Percentiles rank a stretch among this genome's conserved stretches.
Conservation (phyloP, 805 yeast genomes). For the Metschnikowia peoriensis region DNA sequence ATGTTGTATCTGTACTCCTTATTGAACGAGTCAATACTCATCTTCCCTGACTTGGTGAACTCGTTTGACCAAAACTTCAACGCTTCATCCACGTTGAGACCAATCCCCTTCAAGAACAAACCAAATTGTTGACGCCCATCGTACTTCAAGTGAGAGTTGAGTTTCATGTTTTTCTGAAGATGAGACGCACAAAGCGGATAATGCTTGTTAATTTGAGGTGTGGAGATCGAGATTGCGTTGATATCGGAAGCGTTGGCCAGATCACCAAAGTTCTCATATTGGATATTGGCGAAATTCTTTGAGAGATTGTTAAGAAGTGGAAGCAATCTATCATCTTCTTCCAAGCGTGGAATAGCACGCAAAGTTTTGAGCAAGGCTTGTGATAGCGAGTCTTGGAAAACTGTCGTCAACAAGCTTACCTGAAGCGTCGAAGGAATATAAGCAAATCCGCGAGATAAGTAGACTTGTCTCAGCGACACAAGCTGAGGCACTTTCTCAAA, state of each 20-base stretch:
- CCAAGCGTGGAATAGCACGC: slow-evolving; percentile 76
- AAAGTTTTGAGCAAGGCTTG: slow-evolving; percentile 63
- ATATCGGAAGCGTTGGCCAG: slow-evolving; percentile 42
- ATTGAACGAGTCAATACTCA: slow-evolving; percentile 71
- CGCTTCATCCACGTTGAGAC: slow-evolving; percentile 84
- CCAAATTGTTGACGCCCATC: slow-evolving; percentile 84
- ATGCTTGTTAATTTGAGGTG: slow-evolving; percentile 53
- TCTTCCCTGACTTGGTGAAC: slow-evolving; percentile 53
- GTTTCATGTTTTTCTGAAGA: slow-evolving; percentile 58
- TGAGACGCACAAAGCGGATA: slow-evolving; percentile 81
- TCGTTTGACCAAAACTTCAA: slow-evolving; percentile 77
- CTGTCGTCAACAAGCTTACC: slow-evolving; percentile 63
- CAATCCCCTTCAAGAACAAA: slow-evolving; percentile 84
- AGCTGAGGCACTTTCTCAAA: slow-evolving; percentile 82
- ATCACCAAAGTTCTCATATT: slow-evolving; percentile 54
- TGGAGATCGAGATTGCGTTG: slow-evolving; percentile 58
- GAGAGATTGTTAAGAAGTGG: slow-evolving; percentile 82
- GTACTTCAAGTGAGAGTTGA: slow-evolving; percentile 73
- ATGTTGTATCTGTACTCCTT: slow-evolving; percentile 88
- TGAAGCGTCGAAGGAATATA: slow-evolving; percentile 84
- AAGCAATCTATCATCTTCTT: slow-evolving; percentile 85
- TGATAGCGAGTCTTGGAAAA: slow-evolving; percentile 55
- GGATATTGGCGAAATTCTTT: slow-evolving; percentile 42
- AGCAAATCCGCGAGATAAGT: slow-evolving; percentile 66
- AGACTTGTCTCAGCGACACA: slow-evolving; percentile 69